Evolutionary conservation across 1,284 basidiomycete genomes (phyloP).

Genomic region (Farysia itapuensis): DNA sequence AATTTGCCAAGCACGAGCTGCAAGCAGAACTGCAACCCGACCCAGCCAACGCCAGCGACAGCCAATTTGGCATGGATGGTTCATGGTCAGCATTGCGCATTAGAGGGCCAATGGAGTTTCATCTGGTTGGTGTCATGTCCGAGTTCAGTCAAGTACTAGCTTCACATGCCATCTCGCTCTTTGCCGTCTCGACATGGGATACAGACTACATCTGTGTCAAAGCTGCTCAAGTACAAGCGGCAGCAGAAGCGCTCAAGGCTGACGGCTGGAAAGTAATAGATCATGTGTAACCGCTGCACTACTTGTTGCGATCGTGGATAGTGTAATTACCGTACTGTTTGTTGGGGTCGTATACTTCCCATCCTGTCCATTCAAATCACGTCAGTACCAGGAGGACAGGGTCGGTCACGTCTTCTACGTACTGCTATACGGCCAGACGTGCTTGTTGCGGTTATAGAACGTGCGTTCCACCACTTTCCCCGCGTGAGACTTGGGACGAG

Average conservation of each 20-base stretch:
- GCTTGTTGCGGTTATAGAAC: conserved; percentile 94
- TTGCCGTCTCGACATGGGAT: conserved; percentile 34
- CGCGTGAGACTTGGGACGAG: conserved; percentile 72
- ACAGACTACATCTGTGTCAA: conserved; percentile 38
- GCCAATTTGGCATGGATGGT: conserved; percentile 9
- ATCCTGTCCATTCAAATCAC: conserved; percentile 15
- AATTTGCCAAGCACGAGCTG: background rate
- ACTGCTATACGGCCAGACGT: conserved; percentile 83
- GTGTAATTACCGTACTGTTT: conserved; percentile 52
- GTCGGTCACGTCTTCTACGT: too few species aligned
- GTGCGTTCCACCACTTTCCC: conserved; percentile 94
- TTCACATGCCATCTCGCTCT: conserved; percentile 17
- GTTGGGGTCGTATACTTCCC: conserved; percentile 53
- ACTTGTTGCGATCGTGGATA: conserved; percentile 40
- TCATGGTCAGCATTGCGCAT: conserved; percentile 27
- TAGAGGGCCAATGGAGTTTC: conserved; percentile 30
- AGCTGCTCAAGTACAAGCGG: conserved; percentile 2
- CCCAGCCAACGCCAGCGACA: background rate
- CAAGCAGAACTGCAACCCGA: conserved; percentile 2
- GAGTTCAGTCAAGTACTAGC: conserved; percentile 29
- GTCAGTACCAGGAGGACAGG: background rate
- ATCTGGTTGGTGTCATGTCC: conserved; percentile 24
- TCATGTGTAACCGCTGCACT: background rate
- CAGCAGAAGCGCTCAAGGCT: conserved; percentile 8
- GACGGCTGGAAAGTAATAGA: conserved; percentile 28